phyloP scores from a whole-genome alignment of 257 asterid genomes.

The Rubia yunnanensis region DNA sequence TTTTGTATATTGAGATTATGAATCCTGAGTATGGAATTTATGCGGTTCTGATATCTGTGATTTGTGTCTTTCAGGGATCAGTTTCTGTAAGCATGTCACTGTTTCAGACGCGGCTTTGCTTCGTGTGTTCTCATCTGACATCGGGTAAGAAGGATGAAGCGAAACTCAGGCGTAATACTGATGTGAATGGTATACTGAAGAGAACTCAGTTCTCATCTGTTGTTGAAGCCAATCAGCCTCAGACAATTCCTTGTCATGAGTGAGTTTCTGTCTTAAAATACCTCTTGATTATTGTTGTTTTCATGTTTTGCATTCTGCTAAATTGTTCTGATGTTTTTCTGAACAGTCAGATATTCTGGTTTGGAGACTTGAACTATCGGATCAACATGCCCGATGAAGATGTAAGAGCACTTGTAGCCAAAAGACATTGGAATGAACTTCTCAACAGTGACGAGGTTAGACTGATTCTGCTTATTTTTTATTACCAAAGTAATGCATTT shows the following conservation, averaged over 20 bases:
- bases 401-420: constrained; percentile 61
- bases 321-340: constrained; percentile 5
- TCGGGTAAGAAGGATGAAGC: constrained; percentile 79
- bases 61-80: constrained; percentile 64
- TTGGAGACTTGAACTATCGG: constrained; percentile 94
- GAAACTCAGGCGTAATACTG: constrained; percentile 68
- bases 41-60: background rate
- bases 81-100: constrained; percentile 89
- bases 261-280: constrained; percentile 25
- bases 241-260: constrained; percentile 89
- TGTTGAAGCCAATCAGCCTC: constrained; percentile 67
- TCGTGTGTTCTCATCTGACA: constrained; percentile 86
- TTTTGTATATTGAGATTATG: background rate
- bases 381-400: constrained; percentile 56
- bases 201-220: constrained; percentile 71
- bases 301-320: background rate
- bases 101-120: constrained; percentile 76
- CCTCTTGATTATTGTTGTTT: background rate
- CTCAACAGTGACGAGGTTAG: constrained; percentile 70
- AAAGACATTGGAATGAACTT: constrained; percentile 65
- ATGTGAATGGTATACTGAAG: constrained; percentile 67
- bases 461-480: background rate
- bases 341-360: constrained; percentile 92
- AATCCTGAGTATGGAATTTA: background rate
- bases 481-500: background rate